Conservation (phyloP, 345 rosid genomes). For the Eucalyptus cloeziana region DNA sequence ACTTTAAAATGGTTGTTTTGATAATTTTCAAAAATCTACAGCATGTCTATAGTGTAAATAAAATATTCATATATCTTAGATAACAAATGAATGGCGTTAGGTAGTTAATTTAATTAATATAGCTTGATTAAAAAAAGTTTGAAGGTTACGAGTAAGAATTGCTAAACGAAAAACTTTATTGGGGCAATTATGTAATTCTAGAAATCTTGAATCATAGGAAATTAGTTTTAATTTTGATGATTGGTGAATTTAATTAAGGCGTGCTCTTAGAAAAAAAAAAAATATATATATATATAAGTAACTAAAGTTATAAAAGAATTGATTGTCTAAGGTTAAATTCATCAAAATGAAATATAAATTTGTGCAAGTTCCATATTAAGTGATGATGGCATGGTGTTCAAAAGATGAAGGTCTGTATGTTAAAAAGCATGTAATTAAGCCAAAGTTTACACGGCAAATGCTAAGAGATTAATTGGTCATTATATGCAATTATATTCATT, state of each 20-base stretch:
- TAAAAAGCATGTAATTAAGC: neutral
- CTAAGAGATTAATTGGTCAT: neutral
- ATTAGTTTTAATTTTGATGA: neutral
- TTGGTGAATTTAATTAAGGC: neutral
- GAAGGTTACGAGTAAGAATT: neutral
- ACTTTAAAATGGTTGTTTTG: neutral
- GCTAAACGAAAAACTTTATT: neutral
- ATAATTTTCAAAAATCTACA: neutral
- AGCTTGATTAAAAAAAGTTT: neutral
- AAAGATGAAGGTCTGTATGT: neutral
- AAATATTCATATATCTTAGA: neutral
- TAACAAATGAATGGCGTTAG: neutral
- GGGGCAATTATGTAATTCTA: neutral
- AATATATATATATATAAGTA: no score
- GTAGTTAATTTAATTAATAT: neutral
- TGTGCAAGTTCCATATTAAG: neutral
- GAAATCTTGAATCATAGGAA: neutral
- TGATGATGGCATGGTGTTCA: neutral
- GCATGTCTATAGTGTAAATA: neutral
- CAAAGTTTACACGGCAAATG: neutral
- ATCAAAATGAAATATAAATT: neutral
- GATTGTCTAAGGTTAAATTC: neutral
- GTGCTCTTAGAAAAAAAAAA: neutral
- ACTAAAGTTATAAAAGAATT: neutral
- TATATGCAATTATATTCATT: neutral